Conservation (phyloP, 2,329 filamentous ascomycete species). For the Rasamsonia emersonii region DNA sequence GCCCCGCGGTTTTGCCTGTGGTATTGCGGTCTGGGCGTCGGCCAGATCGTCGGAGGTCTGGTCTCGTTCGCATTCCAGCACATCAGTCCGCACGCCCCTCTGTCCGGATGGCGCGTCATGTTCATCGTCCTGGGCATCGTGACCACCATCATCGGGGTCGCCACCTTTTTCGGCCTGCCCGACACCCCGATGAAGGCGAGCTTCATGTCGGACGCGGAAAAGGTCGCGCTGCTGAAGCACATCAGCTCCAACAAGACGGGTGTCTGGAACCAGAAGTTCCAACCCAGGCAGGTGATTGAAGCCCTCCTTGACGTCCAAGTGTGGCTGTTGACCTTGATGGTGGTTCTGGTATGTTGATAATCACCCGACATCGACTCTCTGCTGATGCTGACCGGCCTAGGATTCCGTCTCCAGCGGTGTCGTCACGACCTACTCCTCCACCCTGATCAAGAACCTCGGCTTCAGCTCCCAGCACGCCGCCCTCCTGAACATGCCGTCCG, state of each 20-base stretch:
- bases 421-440: slow-evolving; percentile 37
- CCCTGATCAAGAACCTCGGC: slow-evolving; percentile 34
- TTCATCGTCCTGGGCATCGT: slow-evolving; percentile 43
- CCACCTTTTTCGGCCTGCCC: slow-evolving; percentile 39
- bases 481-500: slow-evolving; percentile 37
- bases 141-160: slow-evolving; percentile 36
- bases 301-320: slow-evolving; percentile 38
- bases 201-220: slow-evolving; percentile 23
- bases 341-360: slow-evolving; percentile 6
- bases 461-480: slow-evolving; percentile 36
- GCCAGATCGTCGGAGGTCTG: slow-evolving; percentile 32
- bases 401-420: slow-evolving; percentile 37
- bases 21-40: slow-evolving; percentile 53
- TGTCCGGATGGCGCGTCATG: slow-evolving; percentile 43
- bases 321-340: slow-evolving; percentile 32
- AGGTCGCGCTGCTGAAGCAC: slow-evolving; percentile 32
- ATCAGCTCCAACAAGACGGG: slow-evolving; percentile 43
- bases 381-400: slow-evolving; percentile 16
- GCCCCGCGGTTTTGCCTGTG: slow-evolving; percentile 53
- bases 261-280: slow-evolving; percentile 43
- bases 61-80: slow-evolving; percentile 49
- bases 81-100: slow-evolving; percentile 24
- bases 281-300: slow-evolving; percentile 40
- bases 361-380: not conserved
- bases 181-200: slow-evolving; percentile 42